phyloP scores from a whole-genome alignment of 129 eudicot species.

The Tagetes erecta region DNA sequence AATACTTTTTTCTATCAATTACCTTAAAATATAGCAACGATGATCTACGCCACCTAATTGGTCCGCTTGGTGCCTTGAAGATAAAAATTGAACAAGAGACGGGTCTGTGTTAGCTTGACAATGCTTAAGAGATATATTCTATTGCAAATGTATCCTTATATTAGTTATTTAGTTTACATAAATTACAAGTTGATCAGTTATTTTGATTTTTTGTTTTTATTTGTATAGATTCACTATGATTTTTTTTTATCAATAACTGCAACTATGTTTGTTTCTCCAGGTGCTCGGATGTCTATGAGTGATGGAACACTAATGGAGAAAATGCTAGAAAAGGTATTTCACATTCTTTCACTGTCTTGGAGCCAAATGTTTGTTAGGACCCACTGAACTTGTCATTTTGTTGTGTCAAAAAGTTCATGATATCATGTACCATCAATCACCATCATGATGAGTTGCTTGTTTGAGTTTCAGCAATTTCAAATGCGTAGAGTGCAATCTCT shows the following conservation, averaged over 20 bases:
- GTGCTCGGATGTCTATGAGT: constrained; percentile 76
- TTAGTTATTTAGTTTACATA: not conserved
- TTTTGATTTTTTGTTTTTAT: not conserved
- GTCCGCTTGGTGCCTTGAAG: constrained; percentile 91
- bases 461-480: not conserved
- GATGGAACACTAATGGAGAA: constrained; percentile 82
- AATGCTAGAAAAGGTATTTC: constrained; percentile 78
- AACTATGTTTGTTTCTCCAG: constrained; percentile 36
- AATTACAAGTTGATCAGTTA: constrained; percentile 3
- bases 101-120: constrained; percentile 43
- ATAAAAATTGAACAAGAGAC: constrained; percentile 89
- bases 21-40: constrained; percentile 82
- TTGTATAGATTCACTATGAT: constrained; percentile 12
- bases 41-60: constrained; percentile 79
- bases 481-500: not conserved
- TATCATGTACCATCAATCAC: not conserved
- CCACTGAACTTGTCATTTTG: not conserved
- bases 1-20: constrained; percentile 45
- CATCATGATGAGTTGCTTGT: not conserved
- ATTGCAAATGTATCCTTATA: too few relatives aligned
- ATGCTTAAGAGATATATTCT: not conserved
- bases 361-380: not conserved
- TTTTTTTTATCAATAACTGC: constrained; percentile 16
- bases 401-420: not conserved
- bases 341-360: not conserved